A percentile compares a stretch with the other conserved stretches of the same genome.
phyloP scores from a whole-genome alignment of 805 yeast genomes.

The Candida fluviatilis region DNA sequence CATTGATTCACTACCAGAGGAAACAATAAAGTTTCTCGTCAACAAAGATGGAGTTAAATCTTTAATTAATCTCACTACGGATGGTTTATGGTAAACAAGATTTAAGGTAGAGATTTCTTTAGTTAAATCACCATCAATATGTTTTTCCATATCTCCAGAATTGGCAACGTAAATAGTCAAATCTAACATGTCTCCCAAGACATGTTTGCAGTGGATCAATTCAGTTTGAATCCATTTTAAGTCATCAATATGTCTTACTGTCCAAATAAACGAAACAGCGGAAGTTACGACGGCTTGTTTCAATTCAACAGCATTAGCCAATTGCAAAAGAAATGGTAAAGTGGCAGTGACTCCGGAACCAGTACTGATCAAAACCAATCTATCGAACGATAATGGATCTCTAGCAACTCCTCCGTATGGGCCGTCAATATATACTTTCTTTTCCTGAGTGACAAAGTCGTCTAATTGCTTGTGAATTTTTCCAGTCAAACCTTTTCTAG shows the following conservation, averaged over 20 bases:
- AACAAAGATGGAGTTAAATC: conserved; percentile 12
- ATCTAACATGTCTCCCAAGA: conserved; percentile 23
- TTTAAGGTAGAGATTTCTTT: conserved; percentile 5
- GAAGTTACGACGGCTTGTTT: conserved; percentile 13
- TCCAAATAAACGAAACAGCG: conserved; percentile 43
- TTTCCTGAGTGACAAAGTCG: conserved; percentile 18
- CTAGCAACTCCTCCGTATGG: conserved; percentile 55
- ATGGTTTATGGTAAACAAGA: conserved; percentile 19
- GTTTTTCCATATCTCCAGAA: neutral
- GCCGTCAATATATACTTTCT: conserved; percentile 46
- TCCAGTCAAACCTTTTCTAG: conserved; percentile 45
- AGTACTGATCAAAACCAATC: conserved; percentile 37
- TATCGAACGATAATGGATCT: conserved; percentile 42
- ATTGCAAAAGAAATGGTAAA: conserved; percentile 36
- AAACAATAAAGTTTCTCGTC: conserved; percentile 37
- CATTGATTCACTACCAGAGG: conserved; percentile 44
- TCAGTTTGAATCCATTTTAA: conserved; percentile 40
- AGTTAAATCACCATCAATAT: neutral
- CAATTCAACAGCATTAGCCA: conserved; percentile 15
- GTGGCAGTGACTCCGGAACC: conserved; percentile 54
- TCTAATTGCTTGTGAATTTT: conserved; percentile 27
- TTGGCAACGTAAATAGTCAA: conserved; percentile 21
- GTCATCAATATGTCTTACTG: conserved; percentile 28
- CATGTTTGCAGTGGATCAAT: conserved; percentile 20
- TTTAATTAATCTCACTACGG: conserved; percentile 13